Conservation (phyloP, 345 rosid genomes). For the Euphorbia pulcherrima region DNA sequence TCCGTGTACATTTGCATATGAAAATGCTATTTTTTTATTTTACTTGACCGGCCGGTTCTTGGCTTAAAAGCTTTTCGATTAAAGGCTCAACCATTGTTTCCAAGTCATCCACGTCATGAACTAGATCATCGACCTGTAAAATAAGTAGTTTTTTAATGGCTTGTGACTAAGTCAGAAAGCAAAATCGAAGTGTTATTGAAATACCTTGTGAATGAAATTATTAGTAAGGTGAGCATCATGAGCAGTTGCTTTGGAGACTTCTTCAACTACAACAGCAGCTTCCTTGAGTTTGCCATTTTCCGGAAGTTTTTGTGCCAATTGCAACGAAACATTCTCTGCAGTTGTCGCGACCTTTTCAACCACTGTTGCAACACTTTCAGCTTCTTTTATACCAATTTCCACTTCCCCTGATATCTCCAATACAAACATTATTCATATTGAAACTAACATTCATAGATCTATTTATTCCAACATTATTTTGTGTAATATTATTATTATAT, state of each 20-base stretch:
- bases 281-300: constrained; percentile 49
- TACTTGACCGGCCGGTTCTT: constrained; percentile 17
- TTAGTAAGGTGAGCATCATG: constrained; percentile 51
- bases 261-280: constrained; percentile 49
- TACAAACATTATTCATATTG: too few relatives aligned
- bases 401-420: constrained; percentile 16
- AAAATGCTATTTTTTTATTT: background rate
- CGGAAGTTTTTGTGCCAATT: constrained; percentile 41
- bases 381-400: constrained; percentile 44
- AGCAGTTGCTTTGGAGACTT: constrained; percentile 52
- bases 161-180: too few relatives aligned
- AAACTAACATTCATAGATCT: background rate
- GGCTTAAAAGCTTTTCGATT: constrained; percentile 28
- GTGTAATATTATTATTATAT: too few relatives aligned
- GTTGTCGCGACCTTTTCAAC: constrained; percentile 34
- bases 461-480: too few relatives aligned
- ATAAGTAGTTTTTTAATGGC: too few relatives aligned
- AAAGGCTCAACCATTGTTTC: constrained; percentile 53
- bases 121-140: constrained; percentile 45
- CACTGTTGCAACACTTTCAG: constrained; percentile 44
- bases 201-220: constrained; percentile 58
- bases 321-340: constrained; percentile 23
- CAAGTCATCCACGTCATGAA: constrained; percentile 51
- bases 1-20: background rate
- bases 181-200: too few relatives aligned